A percentile compares a stretch with the other conserved stretches of the same genome.
phyloP scores from a whole-genome alignment of 352 stramenopile genomes.

The Phytophthora multivora region DNA sequence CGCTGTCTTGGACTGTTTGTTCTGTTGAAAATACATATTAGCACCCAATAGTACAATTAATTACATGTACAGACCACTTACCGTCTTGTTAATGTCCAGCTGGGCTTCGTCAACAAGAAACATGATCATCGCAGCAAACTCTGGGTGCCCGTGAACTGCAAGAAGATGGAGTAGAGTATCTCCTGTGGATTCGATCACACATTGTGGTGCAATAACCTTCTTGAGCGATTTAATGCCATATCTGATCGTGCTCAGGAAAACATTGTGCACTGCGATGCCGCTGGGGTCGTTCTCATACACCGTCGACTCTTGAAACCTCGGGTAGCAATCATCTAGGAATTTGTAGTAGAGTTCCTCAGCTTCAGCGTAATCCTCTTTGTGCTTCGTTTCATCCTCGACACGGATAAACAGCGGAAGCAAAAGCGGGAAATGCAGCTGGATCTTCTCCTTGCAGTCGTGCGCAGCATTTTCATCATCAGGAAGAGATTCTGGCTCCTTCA shows the following conservation, averaged over 20 bases:
- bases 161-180: constrained; percentile 57
- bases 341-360: constrained; percentile 50
- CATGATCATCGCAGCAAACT: constrained; percentile 40
- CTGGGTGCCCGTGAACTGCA: constrained; percentile 37
- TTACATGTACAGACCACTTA: constrained; percentile 13
- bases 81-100: constrained; percentile 48
- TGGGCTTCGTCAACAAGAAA: constrained; percentile 42
- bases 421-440: constrained; percentile 39
- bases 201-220: constrained; percentile 46
- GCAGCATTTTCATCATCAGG: constrained; percentile 43
- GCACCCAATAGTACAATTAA: neutral
- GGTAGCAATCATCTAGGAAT: constrained; percentile 45
- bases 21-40: constrained; percentile 22
- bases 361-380: constrained; percentile 38
- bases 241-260: constrained; percentile 42
- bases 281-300: constrained; percentile 45
- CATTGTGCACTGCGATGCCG: constrained; percentile 45
- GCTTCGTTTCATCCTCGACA: constrained; percentile 39
- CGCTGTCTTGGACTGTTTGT: constrained; percentile 57
- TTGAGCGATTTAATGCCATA: constrained; percentile 42
- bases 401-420: constrained; percentile 46
- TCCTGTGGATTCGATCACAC: constrained; percentile 49
- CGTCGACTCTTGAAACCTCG: constrained; percentile 33
- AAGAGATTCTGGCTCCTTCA: constrained; percentile 40
- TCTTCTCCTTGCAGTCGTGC: constrained; percentile 44